Evolutionary conservation across 495 filamentous ascomycete genomes (phyloP).

Genomic region (Xylaria longipes): DNA sequence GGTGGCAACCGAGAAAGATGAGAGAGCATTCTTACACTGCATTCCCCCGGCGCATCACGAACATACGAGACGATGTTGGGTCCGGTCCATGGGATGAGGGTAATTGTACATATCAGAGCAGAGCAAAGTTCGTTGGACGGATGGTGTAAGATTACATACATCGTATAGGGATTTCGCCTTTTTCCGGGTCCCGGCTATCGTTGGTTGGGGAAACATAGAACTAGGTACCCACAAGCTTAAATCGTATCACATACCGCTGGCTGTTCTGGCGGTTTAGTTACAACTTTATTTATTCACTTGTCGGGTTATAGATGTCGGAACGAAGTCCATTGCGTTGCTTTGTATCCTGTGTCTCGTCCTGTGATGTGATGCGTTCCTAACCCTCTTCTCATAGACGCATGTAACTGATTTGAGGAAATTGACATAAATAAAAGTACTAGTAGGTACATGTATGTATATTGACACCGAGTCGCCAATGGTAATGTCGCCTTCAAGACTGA

Average conservation of each 20-base stretch:
- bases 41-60: background rate
- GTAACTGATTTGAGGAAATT: too few relatives aligned
- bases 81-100: background rate
- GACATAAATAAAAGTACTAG: too few relatives aligned
- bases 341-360: too few relatives aligned
- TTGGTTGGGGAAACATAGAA: background rate
- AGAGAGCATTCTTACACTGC: slow-evolving; percentile 15
- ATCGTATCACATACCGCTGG: background rate
- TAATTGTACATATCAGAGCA: background rate
- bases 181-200: background rate
- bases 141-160: slow-evolving; percentile 1
- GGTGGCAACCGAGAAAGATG: background rate
- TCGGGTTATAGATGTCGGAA: background rate
- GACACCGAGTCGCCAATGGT: background rate
- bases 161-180: background rate
- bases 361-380: too few relatives aligned
- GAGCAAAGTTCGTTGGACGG: background rate
- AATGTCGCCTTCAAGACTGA: background rate
- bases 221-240: background rate
- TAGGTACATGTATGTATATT: background rate
- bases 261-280: background rate
- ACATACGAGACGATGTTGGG: slow-evolving; percentile 10
- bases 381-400: too few relatives aligned
- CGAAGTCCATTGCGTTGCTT: background rate
- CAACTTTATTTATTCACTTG: background rate